These are phyloP conservation scores for Phialemonium atrogriseum DNA, from an alignment of 2,329 filamentous ascomycete genomes.

Conservation along the genomic window DNA sequence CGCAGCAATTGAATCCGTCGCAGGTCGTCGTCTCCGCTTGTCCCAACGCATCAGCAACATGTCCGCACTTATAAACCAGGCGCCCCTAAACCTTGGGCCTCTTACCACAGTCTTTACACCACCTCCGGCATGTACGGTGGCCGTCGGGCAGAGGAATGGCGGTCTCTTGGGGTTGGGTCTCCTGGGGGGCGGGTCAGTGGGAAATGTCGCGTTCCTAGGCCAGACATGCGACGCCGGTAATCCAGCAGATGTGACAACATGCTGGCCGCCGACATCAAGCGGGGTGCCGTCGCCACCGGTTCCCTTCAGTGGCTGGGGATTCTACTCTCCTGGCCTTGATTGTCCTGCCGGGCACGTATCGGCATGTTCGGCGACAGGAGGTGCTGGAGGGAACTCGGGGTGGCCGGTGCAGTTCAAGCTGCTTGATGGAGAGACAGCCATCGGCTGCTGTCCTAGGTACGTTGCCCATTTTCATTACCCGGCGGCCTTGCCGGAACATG, in stretches of 20 bases:
- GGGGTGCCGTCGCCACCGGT: constrained; percentile 8
- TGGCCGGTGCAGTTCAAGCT: constrained; percentile 18
- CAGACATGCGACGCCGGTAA: constrained; percentile 11
- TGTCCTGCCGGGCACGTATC: constrained; percentile 17
- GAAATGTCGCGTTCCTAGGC: constrained; percentile 11
- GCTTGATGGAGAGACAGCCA: constrained; percentile 15
- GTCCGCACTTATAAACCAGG: constrained; percentile 12
- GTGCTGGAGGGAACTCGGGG: constrained; percentile 10
- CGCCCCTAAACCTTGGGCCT: constrained; percentile 16
- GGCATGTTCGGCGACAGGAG: constrained; percentile 16
- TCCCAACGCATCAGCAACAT: constrained; percentile 13
- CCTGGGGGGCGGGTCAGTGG: constrained; percentile 6
- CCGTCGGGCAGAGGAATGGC: constrained; percentile 10
- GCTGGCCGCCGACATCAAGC: constrained; percentile 14
- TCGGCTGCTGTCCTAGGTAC: constrained; percentile 19
- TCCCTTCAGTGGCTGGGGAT: constrained; percentile 14
- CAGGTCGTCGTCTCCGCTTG: too few species aligned
- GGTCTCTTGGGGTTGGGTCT: constrained; percentile 10
- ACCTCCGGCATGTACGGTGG: constrained; percentile 15
- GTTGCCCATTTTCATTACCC: background rate
- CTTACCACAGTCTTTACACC: constrained; percentile 18
- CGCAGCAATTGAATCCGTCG: too few species aligned
- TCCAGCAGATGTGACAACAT: constrained; percentile 11
- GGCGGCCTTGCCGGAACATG: background rate
- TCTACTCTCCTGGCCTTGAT: constrained; percentile 16